Evolutionary conservation across 2,329 filamentous ascomycete species (phyloP).

Genomic region (Monascus ruber): DNA sequence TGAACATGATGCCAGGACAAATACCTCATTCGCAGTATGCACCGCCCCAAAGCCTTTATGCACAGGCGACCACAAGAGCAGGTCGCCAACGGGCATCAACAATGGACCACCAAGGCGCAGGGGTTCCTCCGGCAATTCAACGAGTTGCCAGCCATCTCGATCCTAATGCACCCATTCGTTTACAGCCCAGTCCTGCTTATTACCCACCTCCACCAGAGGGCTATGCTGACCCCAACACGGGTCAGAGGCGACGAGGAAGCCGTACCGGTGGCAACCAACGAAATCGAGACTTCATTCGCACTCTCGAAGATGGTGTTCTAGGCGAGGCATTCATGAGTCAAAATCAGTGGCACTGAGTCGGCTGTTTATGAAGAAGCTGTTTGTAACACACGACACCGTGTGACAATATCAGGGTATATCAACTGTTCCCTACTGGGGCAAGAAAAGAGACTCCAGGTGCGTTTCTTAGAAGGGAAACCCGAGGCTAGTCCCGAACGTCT

Average conservation of each 20-base stretch:
- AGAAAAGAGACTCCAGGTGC: conserved; percentile 6
- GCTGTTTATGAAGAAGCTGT: not conserved
- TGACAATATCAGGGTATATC: conserved; percentile 3
- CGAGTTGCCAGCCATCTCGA: conserved; percentile 92
- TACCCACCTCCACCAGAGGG: conserved; percentile 88
- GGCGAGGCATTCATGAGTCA: conserved; percentile 79
- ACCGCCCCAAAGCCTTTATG: conserved; percentile 61
- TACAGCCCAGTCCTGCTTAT: conserved; percentile 93
- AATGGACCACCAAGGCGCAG: conserved; percentile 88
- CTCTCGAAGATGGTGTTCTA: conserved; percentile 82
- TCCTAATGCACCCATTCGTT: conserved; percentile 80
- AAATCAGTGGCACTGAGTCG: conserved; percentile 58
- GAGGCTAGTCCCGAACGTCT: conserved; percentile 4
- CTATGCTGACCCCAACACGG: conserved; percentile 53
- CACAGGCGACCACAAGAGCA: conserved; percentile 63
- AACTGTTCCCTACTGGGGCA: conserved; percentile 7
- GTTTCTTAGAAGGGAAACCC: conserved; percentile 6
- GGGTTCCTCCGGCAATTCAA: conserved; percentile 85
- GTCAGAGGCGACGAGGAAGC: conserved; percentile 64
- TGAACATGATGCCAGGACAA: conserved; percentile 58
- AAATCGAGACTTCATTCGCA: conserved; percentile 84
- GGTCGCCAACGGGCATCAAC: conserved; percentile 85
- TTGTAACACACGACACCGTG: not conserved
- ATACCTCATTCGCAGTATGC: conserved; percentile 55
- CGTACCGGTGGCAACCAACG: conserved; percentile 45